Percentiles rank a stretch among this genome's conserved stretches.
Conservation (phyloP, 129 eudicot species). For the Deinandra increscens region DNA sequence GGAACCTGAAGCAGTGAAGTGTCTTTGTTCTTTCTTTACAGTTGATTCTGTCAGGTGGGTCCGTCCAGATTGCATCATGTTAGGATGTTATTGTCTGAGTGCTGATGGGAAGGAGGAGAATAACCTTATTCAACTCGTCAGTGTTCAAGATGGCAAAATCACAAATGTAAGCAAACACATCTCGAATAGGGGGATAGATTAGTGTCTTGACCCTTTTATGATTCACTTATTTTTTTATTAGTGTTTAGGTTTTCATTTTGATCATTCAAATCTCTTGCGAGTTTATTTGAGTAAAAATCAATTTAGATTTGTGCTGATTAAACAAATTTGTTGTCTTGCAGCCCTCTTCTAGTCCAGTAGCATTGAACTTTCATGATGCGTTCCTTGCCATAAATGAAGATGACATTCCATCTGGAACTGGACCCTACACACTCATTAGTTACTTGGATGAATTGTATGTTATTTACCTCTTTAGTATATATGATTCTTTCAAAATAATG, state of each 20-base stretch:
- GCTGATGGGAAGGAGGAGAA: conserved; percentile 59
- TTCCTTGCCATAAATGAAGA: conserved; percentile 53
- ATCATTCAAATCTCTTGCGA: not conserved
- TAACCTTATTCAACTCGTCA: conserved; percentile 63
- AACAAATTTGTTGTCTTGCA: conserved; percentile 28
- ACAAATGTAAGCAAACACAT: conserved; percentile 49
- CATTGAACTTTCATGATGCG: conserved; percentile 49
- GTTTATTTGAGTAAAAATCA: not conserved
- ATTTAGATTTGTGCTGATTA: conserved; percentile 13
- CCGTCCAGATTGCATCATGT: conserved; percentile 67
- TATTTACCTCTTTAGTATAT: not conserved
- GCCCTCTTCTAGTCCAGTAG: conserved; percentile 57
- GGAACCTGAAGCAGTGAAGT: conserved; percentile 15
- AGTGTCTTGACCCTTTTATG: conserved; percentile 8
- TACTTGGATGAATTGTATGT: conserved; percentile 66
- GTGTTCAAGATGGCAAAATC: conserved; percentile 46
- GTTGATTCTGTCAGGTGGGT: conserved; percentile 88
- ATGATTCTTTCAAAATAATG: conserved; percentile 10
- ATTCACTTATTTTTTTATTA: conserved; percentile 9
- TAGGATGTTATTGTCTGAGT: conserved; percentile 59
- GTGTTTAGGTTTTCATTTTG: not conserved
- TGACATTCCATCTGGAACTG: conserved; percentile 61
- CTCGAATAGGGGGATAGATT: conserved; percentile 9
- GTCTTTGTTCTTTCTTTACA: conserved; percentile 28
- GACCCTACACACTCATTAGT: conserved; percentile 61